Percentiles rank a stretch among this genome's conserved stretches.
phyloP scores from a whole-genome alignment of 805 yeast genomes.

The Blastobotrys attinorum region DNA sequence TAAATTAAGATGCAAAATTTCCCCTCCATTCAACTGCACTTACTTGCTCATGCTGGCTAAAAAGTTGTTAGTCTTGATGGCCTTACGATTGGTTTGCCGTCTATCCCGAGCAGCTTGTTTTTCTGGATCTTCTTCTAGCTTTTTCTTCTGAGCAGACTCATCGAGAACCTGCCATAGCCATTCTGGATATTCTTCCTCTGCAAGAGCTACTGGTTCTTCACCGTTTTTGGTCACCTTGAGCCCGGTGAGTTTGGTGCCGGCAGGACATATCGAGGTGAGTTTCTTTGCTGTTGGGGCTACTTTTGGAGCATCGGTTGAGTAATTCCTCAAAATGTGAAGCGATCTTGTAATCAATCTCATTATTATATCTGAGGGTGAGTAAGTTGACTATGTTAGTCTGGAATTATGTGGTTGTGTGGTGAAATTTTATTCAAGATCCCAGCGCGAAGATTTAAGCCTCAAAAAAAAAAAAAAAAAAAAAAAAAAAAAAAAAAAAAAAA shows the following conservation, averaged over 20 bases:
- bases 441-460: neutral
- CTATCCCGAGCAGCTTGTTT: constrained; percentile 63
- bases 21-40: too few relatives aligned
- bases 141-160: constrained; percentile 47
- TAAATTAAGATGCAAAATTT: neutral
- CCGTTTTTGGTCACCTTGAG: constrained; percentile 70
- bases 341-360: neutral
- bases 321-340: neutral
- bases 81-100: constrained; percentile 57
- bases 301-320: constrained; percentile 2
- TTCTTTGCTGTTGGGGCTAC: constrained; percentile 1
- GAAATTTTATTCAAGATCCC: too few relatives aligned
- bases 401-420: neutral
- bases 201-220: constrained; percentile 81
- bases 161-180: constrained; percentile 92
- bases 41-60: constrained; percentile 43
- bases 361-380: neutral
- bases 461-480: neutral
- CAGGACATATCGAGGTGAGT: constrained; percentile 24
- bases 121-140: constrained; percentile 52
- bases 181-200: constrained; percentile 83
- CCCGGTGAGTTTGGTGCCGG: constrained; percentile 54
- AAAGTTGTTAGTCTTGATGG: constrained; percentile 74
- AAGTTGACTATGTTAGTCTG: neutral
- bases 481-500: too few relatives aligned